Percentiles rank a stretch among this genome's conserved stretches.
Conservation (phyloP, 331 rosid genomes). For the Pyrus hybrid region DNA sequence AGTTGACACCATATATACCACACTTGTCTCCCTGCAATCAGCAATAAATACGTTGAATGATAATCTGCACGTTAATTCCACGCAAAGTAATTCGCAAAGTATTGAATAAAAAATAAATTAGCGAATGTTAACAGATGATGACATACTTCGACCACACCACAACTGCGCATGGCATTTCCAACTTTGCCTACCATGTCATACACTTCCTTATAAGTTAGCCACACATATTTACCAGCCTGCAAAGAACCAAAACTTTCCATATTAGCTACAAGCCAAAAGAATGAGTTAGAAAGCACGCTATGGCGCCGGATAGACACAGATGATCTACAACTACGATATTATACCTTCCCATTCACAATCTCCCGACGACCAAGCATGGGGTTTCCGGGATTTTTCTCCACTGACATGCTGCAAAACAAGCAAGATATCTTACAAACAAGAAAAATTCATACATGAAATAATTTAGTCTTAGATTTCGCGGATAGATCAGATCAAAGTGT, state of each 20-base stretch:
- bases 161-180: constrained; percentile 75
- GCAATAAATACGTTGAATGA: constrained; percentile 9
- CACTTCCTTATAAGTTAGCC: constrained; percentile 75
- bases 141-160: constrained; percentile 60
- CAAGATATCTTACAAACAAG: neutral
- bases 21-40: constrained; percentile 75
- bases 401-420: constrained; percentile 51
- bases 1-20: constrained; percentile 84
- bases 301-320: neutral
- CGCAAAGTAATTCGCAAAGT: neutral
- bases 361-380: constrained; percentile 84
- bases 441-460: neutral
- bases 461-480: neutral
- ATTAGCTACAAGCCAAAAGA: constrained; percentile 12
- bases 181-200: constrained; percentile 63
- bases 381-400: constrained; percentile 57
- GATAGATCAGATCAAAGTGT: neutral
- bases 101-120: neutral
- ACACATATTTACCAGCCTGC: constrained; percentile 72
- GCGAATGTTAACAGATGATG: neutral
- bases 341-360: constrained; percentile 68
- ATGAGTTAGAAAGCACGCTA: neutral
- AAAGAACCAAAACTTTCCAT: neutral
- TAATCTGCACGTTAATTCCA: neutral
- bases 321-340: neutral